Base-by-base conservation (phyloP, 768 basidiomycete species). In the Paxillus rubicundulus region DNA sequence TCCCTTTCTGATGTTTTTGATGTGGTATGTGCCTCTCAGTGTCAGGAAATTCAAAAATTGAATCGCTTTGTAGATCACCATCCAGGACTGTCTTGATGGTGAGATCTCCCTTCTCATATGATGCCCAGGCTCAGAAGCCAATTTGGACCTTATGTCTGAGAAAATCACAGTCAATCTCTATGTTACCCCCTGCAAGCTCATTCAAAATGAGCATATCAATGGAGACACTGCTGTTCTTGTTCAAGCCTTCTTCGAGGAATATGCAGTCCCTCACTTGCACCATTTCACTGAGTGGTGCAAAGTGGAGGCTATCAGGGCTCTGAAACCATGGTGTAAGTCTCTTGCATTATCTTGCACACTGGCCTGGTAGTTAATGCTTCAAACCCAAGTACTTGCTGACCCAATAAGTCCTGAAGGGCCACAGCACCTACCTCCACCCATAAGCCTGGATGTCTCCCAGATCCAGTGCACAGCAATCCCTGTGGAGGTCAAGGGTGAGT, bases 241-340 rank as follows among this genome's bases (percentile, higher is more conserved):
- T 14, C 56, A 58, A 37, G 49, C 53, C 3, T 57, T 57, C 33
- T 53, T 38, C 18, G 34, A 57, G 14, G 52, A 57, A 20, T 53
- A 53, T 39, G 56, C 45, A 4, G 14, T 54, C 18, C 56, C 49
- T 14, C 56, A 57, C 13, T 14, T 54, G 5, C 27, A 50, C 27
- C 18, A 16, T 14, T 55, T 55, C 34, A 52, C 17, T 30, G 41
- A 45, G 24, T 34, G 7, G 1, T 55, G 54, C 45, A 37, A 24
- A 0, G n/a, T 51, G 1, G 50, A 55, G 34, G 27, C 24, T 10
- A 21, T 55, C 6, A 8, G 18, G 27, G 13, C 48, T 17, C 53
- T 42, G 13, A 45, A 41, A 18, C 28, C 9, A 14, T 40, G 34
- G n/a, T 49, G 47, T 54, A n/a, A 30, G 39, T 38, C 18, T 20